Percentiles rank a stretch among this genome's conserved stretches.
These are phyloP conservation scores for Salix koriyanagi DNA, from an alignment of 345 rosid species.

Conservation along the genomic window DNA sequence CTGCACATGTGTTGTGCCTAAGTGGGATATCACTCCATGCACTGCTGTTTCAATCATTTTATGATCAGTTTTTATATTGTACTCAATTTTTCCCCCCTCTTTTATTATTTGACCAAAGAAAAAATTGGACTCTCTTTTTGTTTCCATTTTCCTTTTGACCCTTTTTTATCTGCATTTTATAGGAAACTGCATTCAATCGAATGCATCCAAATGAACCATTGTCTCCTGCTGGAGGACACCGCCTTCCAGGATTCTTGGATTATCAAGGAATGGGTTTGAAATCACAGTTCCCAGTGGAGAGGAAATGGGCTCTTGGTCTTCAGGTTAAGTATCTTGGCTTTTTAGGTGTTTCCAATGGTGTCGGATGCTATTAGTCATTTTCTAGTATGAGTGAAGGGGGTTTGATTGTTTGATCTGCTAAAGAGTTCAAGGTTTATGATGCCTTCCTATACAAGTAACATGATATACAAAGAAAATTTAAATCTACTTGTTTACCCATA, in stretches of 20 bases:
- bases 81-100: background rate
- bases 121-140: background rate
- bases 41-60: background rate
- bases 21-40: background rate
- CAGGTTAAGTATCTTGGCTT: constrained; percentile 50
- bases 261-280: constrained; percentile 63
- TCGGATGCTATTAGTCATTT: background rate
- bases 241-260: constrained; percentile 66
- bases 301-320: constrained; percentile 96
- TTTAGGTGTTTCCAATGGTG: background rate
- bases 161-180: background rate
- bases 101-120: background rate
- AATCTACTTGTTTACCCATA: background rate
- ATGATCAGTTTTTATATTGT: background rate
- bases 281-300: constrained; percentile 53
- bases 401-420: background rate
- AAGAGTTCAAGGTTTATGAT: background rate
- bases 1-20: background rate
- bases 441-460: background rate
- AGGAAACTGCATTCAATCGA: constrained; percentile 71
- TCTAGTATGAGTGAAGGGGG: background rate
- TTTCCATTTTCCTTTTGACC: background rate
- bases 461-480: background rate
- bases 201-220: constrained; percentile 57
- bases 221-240: constrained; percentile 51